Conservation (phyloP, 1,284 basidiomycete species). For the Heimioporus retisporus region DNA sequence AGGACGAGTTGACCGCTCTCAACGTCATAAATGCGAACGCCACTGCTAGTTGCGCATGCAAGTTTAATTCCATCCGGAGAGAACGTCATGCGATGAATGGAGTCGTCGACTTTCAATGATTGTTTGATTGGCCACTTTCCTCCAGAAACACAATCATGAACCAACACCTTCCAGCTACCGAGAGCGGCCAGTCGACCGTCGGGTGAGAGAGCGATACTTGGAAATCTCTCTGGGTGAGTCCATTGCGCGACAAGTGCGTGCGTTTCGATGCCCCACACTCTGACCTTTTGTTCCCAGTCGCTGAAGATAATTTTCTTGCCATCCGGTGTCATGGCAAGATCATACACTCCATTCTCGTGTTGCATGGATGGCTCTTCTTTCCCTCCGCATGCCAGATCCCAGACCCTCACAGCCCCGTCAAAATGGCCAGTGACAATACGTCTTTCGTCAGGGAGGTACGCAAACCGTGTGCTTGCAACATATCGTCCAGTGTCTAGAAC, state of each 20-base stretch:
- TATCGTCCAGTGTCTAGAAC: too few species aligned
- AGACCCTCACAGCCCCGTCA: constrained; percentile 2
- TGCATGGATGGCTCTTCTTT: constrained; percentile 7
- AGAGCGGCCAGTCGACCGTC: constrained; percentile 13
- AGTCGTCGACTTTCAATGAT: neutral
- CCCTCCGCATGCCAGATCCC: neutral
- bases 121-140: neutral
- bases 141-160: constrained; percentile 3
- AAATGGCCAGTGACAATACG: neutral
- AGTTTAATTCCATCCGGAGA: constrained; percentile 15
- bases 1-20: neutral
- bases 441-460: constrained; percentile 2
- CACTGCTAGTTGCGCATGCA: neutral
- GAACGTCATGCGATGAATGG: constrained; percentile 1
- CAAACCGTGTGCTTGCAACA: too few species aligned
- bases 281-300: neutral
- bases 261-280: constrained; percentile 12
- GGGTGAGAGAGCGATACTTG: constrained; percentile 16
- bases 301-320: constrained; percentile 5
- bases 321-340: constrained; percentile 2
- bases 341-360: rapidly evolving
- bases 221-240: neutral
- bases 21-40: neutral
- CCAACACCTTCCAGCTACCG: neutral
- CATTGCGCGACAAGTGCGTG: constrained; percentile 11